These are phyloP conservation scores for Lathyrus tuberosus DNA, from an alignment of 306 rosid genomes.

Conservation along the genomic window DNA sequence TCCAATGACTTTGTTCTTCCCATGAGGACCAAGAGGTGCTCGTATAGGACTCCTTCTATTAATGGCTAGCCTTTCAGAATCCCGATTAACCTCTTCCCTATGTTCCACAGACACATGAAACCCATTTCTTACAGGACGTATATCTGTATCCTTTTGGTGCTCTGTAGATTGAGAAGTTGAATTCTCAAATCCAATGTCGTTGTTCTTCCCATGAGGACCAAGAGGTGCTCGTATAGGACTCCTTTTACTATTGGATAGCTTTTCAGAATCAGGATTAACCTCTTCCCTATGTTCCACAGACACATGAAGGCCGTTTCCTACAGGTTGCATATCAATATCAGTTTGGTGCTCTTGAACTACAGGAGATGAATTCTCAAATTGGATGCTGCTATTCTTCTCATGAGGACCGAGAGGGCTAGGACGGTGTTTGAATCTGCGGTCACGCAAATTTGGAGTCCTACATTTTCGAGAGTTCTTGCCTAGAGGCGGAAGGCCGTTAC, in stretches of 20 bases:
- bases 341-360: slow-evolving; percentile 48
- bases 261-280: slow-evolving; percentile 58
- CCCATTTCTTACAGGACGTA: slow-evolving; percentile 48
- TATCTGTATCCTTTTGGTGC: slow-evolving; percentile 43
- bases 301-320: slow-evolving; percentile 50
- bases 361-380: slow-evolving; percentile 41
- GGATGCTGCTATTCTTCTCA: slow-evolving; percentile 46
- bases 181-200: too few relatives aligned
- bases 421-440: slow-evolving; percentile 55
- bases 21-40: slow-evolving; percentile 60
- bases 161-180: slow-evolving; percentile 43
- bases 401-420: slow-evolving; percentile 58
- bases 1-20: slow-evolving; percentile 41
- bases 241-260: slow-evolving; percentile 29
- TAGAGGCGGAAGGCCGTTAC: slow-evolving; percentile 47
- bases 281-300: slow-evolving; percentile 66
- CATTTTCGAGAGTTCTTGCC: slow-evolving; percentile 60
- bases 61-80: slow-evolving; percentile 42
- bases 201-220: too few relatives aligned
- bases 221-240: too few relatives aligned
- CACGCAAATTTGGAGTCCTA: slow-evolving; percentile 63
- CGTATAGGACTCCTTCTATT: slow-evolving; percentile 47
- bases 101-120: slow-evolving; percentile 54
- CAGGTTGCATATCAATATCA: slow-evolving; percentile 43
- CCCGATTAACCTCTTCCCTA: slow-evolving; percentile 67